Base-by-base conservation (phyloP, 139 green algal species). In the Edaphochlamys debaryana region DNA sequence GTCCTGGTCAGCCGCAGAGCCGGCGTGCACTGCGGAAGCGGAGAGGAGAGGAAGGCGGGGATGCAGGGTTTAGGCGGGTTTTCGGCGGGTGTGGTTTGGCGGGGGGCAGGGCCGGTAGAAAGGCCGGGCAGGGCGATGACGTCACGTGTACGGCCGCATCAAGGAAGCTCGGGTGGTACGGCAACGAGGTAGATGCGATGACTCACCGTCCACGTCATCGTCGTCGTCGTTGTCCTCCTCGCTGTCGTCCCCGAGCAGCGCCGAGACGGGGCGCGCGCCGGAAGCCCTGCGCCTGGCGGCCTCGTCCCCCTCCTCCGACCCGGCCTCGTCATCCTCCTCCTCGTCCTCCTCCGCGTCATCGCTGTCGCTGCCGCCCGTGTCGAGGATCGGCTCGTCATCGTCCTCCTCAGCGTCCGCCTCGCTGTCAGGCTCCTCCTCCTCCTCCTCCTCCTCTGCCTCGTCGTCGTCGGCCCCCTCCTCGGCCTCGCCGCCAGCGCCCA, bases 281-380 rank as follows among this genome's bases (percentile, higher is more conserved):
- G 56, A 30, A 25, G 74, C 40, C 22, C 42, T 9, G 32, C 58
- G 67, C 41, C 34, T 38, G 20, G 56, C 66, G 3, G 17, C 72
- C 4, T 81, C 69, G 23, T 81, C 66, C 58, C 66, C 67, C 27
- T n/a, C 60, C 62, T 74, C 66, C 56, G 34, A 69, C 60, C 56
- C 69, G 27, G 56, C 79, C 67, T 88, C 67, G n/a, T 88, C 85
- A 22, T 86, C 68, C 32, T 86, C 79, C 29, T 89, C 81, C 66
- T 87, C 77, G 29, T 88, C 87, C 6, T 87, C 86, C 0, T 77
- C 60, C 19, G 72, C 79, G 1, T 75, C 62, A 29, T 76, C 84
- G 23, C 50, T 32, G 45, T 86, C 75, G 1, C 81, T 45, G 13
- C 67, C 79, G 40, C 90, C 89, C 48, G 88, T 86, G 20, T 89